Evolutionary conservation across 495 filamentous ascomycete genomes (phyloP).

Genomic region (Copromyces sp.): DNA sequence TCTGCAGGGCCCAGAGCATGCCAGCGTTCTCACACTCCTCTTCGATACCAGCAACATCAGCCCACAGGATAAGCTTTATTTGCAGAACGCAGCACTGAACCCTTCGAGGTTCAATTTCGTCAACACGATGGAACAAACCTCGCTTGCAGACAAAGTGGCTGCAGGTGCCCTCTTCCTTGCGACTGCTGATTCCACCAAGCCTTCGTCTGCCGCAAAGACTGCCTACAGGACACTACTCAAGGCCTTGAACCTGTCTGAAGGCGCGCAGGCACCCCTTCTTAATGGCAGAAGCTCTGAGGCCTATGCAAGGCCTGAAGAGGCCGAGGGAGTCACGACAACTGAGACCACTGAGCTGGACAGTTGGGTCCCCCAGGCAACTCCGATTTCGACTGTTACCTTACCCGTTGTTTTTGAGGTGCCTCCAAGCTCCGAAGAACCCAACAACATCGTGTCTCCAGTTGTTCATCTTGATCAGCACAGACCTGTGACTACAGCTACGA

Average conservation of each 20-base stretch:
- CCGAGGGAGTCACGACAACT: not conserved
- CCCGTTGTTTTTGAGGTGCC: too few species aligned
- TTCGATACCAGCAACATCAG: not conserved
- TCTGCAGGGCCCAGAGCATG: not conserved
- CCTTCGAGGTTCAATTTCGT: not conserved
- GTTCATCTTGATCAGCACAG: not conserved
- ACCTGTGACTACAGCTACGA: not conserved
- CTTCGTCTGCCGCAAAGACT: not conserved
- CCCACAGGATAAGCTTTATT: not conserved
- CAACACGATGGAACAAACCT: not conserved
- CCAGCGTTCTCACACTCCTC: not conserved
- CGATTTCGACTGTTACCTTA: too few species aligned
- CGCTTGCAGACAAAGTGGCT: not conserved
- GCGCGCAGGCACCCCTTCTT: not conserved
- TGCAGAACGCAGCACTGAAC: not conserved
- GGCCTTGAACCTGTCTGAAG: not conserved
- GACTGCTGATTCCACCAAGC: not conserved
- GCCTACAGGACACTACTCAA: not conserved
- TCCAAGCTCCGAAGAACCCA: not conserved
- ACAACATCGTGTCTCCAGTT: not conserved
- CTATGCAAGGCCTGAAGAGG: not conserved
- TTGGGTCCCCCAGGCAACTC: too few species aligned
- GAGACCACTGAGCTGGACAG: too few species aligned
- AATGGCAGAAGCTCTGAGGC: not conserved
- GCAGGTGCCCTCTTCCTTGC: not conserved